A percentile compares a stretch with the other conserved stretches of the same genome.
These are phyloP conservation scores for Populus ilicifolia DNA, from an alignment of 345 rosid genomes.

Conservation along the genomic window DNA sequence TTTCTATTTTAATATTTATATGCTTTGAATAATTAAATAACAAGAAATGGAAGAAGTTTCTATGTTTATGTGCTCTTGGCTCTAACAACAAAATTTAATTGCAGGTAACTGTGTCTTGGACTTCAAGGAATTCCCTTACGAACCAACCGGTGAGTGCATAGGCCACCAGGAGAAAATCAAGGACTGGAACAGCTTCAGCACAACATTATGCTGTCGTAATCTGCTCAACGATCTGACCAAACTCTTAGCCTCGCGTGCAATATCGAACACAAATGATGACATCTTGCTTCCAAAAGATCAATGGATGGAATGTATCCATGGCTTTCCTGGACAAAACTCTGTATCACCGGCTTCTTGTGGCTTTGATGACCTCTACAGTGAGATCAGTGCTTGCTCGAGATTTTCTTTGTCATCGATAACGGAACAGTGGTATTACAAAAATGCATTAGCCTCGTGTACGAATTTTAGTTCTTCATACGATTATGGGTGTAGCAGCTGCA, in stretches of 20 bases:
- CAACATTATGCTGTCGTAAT: slow-evolving; percentile 45
- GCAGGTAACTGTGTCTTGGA: slow-evolving; percentile 27
- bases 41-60: no score
- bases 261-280: neutral
- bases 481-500: slow-evolving; percentile 27
- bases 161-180: slow-evolving; percentile 16
- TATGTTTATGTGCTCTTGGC: no score
- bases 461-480: slow-evolving; percentile 29
- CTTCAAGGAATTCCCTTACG: slow-evolving; percentile 32
- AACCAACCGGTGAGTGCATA: slow-evolving; percentile 47
- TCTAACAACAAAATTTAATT: neutral
- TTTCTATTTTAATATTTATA: neutral
- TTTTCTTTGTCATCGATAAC: slow-evolving; percentile 22
- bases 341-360: slow-evolving; percentile 33
- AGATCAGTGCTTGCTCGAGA: slow-evolving; percentile 30
- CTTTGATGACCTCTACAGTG: slow-evolving; percentile 27
- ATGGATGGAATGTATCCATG: slow-evolving; percentile 32
- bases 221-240: slow-evolving; percentile 40
- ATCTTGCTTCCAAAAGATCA: slow-evolving; percentile 31
- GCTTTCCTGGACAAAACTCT: slow-evolving; percentile 16
- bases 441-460: slow-evolving; percentile 27
- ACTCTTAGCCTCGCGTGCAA: slow-evolving; percentile 33
- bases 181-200: slow-evolving; percentile 30
- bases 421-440: neutral
- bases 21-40: no score